These are phyloP conservation scores for Hamamelis virginiana DNA, from an alignment of 164 flowering plant species.

Conservation along the genomic window DNA sequence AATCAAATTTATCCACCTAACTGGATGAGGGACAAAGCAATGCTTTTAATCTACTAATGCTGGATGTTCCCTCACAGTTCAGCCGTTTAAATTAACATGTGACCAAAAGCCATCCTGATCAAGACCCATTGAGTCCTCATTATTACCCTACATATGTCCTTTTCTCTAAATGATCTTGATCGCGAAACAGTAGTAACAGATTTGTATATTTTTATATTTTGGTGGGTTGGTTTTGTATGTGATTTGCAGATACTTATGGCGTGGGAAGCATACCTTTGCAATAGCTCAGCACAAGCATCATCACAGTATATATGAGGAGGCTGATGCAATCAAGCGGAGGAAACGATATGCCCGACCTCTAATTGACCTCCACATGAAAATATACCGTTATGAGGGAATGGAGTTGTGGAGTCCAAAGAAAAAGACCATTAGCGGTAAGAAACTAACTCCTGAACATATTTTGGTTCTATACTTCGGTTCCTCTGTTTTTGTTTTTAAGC, in stretches of 20 bases:
- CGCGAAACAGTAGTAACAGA: too few relatives aligned
- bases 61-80: too few relatives aligned
- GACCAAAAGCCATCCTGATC: too few relatives aligned
- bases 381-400: slow-evolving; percentile 87
- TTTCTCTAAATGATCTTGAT: too few relatives aligned
- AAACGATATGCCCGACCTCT: slow-evolving; percentile 97
- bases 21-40: too few relatives aligned
- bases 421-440: slow-evolving; percentile 77
- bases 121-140: too few relatives aligned
- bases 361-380: slow-evolving; percentile 91
- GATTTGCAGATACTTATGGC: slow-evolving; percentile 84
- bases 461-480: background rate
- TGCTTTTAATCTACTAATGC: too few relatives aligned
- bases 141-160: too few relatives aligned
- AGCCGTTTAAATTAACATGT: too few relatives aligned
- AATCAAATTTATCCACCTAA: too few relatives aligned
- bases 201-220: too few relatives aligned
- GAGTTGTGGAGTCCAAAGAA: slow-evolving; percentile 76
- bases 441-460: background rate
- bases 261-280: slow-evolving; percentile 92
- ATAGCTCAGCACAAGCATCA: slow-evolving; percentile 97
- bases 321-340: slow-evolving; percentile 92
- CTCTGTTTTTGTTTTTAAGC: background rate
- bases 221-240: background rate
- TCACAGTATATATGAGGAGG: slow-evolving; percentile 89